Base-by-base conservation (phyloP, 2,329 filamentous ascomycete species). In the Polytolypa hystricis region DNA sequence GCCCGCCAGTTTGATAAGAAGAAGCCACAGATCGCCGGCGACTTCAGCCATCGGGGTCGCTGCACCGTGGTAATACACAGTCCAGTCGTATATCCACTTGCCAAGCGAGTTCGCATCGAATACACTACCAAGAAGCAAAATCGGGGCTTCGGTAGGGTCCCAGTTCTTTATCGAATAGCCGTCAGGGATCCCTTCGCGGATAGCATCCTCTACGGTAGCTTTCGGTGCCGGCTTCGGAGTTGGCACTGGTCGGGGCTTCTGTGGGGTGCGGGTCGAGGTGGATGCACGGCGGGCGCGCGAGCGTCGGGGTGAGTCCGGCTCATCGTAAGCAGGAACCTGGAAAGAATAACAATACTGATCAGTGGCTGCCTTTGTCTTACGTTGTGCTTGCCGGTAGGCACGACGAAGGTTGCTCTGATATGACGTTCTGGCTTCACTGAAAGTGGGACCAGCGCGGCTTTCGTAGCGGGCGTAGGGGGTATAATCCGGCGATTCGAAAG, bases 51-150 rank as follows among this genome's bases (percentile, higher is more conserved):
- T 84, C 34, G 86, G 84, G 8, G 82, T 85, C 27, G 75, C 74
- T 10, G 85, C 75, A 25, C 84, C 84, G 48, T 93, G 79, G 57
- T 81, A 79, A 66, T 84, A 94, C 45, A 95, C 84, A 12, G 91
- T 95, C 91, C 91, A 98, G 70, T 96, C 91, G 63, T 94, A 98
- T 55, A 98, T 93, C 91, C 91, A 98, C 65, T 95, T 95, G 54
- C 91, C 91, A 19, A 98, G 73, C 17, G 85, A 94, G 71, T 96
- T 95, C 54, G 89, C 84, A 56, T 96, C 91, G 55, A 96, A 96
- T 39, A 96, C 91, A 55, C 84, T 93, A 34, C 91, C 91, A 15
- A 96, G 73, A 17, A 98, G 74, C 56, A 95, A 79, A 57, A 98
- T 95, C 35, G 91, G 91, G 49, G 86, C 79, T 67, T 96, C 89